Conservation (phyloP, 2,329 filamentous ascomycete species). For the Calonectria honghensis region DNA sequence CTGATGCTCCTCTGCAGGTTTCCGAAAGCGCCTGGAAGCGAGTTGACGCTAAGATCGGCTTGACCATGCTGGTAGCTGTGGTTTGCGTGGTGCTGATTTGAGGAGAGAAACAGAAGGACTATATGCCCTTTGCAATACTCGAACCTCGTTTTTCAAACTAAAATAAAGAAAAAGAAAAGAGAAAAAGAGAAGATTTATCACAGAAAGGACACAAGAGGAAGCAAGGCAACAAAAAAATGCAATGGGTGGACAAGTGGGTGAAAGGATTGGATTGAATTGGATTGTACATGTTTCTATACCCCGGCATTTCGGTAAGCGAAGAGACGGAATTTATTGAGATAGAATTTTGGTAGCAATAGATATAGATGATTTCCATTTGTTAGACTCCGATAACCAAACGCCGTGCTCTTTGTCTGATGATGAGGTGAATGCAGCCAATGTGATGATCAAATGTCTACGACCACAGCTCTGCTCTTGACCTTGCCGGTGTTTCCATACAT, state of each 20-base stretch:
- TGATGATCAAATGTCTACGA: slow-evolving; percentile 58
- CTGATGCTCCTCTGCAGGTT: slow-evolving; percentile 36
- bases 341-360: slow-evolving; percentile 18
- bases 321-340: slow-evolving; percentile 13
- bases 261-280: background rate
- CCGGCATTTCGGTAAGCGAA: slow-evolving; percentile 14
- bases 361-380: slow-evolving; percentile 19
- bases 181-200: background rate
- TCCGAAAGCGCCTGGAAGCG: slow-evolving; percentile 40
- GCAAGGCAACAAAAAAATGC: background rate
- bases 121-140: background rate
- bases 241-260: slow-evolving; percentile 1
- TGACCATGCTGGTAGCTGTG: slow-evolving; percentile 40
- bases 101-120: background rate
- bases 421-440: background rate
- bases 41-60: slow-evolving; percentile 38
- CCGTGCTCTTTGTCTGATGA: slow-evolving; percentile 5
- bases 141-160: background rate
- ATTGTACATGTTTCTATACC: slow-evolving; percentile 35
- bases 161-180: no score
- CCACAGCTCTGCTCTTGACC: slow-evolving; percentile 63
- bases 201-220: background rate
- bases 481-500: slow-evolving; percentile 72
- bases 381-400: slow-evolving; percentile 6
- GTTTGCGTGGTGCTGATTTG: slow-evolving; percentile 42